phyloP scores from a whole-genome alignment of 768 basidiomycete genomes.

The Lactifluus echinatus region DNA sequence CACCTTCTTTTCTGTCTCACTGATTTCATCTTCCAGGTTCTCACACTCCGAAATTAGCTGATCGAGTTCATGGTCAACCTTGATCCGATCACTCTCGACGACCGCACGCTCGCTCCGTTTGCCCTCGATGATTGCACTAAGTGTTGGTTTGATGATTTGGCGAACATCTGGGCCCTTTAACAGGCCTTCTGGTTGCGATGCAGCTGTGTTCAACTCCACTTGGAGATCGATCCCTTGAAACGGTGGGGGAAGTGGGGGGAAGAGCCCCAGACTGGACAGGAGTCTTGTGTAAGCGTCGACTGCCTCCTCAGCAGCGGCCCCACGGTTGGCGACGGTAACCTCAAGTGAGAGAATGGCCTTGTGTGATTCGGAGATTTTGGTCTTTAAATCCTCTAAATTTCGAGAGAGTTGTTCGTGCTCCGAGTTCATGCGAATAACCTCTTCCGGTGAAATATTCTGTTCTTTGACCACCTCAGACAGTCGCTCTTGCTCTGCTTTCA shows the following conservation, averaged over 20 bases:
- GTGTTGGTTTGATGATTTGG: constrained; percentile 66
- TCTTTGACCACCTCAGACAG: constrained; percentile 61
- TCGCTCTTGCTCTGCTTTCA: constrained; percentile 54
- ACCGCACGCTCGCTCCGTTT: constrained; percentile 60
- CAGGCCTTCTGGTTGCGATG: constrained; percentile 60
- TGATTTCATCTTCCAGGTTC: constrained; percentile 70
- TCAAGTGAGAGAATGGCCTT: constrained; percentile 71
- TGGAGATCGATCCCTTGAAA: constrained; percentile 67
- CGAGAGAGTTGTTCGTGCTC: constrained; percentile 74
- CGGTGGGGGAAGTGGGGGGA: constrained; percentile 64
- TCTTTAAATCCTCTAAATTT: constrained; percentile 66
- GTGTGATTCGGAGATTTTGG: constrained; percentile 67
- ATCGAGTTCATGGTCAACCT: constrained; percentile 78
- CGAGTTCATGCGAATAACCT: constrained; percentile 84
- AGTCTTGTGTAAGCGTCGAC: constrained; percentile 71
- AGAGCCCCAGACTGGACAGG: constrained; percentile 66
- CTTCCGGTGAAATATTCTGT: constrained; percentile 88
- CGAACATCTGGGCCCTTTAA: constrained; percentile 62
- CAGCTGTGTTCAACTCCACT: constrained; percentile 73
- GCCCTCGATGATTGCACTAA: constrained; percentile 61
- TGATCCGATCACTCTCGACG: constrained; percentile 70
- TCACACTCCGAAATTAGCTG: constrained; percentile 69
- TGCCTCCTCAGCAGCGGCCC: constrained; percentile 73
- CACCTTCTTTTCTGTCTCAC: constrained; percentile 66
- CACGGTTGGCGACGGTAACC: constrained; percentile 72